Evolutionary conservation across 495 filamentous ascomycete species (phyloP).

Genomic region (Aspergillus bertholletiae): DNA sequence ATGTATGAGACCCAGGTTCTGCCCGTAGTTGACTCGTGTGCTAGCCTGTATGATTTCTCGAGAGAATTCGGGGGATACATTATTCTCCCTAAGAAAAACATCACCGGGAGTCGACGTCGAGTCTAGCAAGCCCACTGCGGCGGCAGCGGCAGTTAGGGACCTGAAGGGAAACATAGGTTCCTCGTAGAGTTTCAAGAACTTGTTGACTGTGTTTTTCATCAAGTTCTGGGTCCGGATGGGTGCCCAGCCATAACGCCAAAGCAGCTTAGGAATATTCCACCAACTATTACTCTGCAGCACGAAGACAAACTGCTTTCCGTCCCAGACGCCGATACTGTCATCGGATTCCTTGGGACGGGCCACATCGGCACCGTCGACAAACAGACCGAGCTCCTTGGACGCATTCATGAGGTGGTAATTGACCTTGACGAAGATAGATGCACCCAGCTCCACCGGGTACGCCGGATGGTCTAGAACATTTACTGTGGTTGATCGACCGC

Average conservation of each 20-base stretch:
- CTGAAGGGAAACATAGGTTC: constrained; percentile 78
- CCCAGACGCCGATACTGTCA: constrained; percentile 72
- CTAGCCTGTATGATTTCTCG: constrained; percentile 87
- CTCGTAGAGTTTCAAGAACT: constrained; percentile 80
- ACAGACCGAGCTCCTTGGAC: constrained; percentile 67
- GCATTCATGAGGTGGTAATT: constrained; percentile 81
- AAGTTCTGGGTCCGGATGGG: constrained; percentile 71
- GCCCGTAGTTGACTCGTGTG: constrained; percentile 93
- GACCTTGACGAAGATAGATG: constrained; percentile 84
- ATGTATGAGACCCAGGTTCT: constrained; percentile 81
- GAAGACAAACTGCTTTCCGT: constrained; percentile 76
- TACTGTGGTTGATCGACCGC: constrained; percentile 87
- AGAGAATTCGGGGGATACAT: constrained; percentile 62
- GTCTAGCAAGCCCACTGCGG: constrained; percentile 60
- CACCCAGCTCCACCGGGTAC: constrained; percentile 81
- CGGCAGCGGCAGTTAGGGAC: constrained; percentile 63
- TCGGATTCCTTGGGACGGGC: constrained; percentile 34
- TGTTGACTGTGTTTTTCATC: constrained; percentile 65
- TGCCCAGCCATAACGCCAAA: constrained; percentile 82
- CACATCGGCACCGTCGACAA: constrained; percentile 30
- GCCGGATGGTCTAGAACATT: constrained; percentile 68
- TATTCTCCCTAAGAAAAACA: constrained; percentile 65
- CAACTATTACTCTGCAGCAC: constrained; percentile 57
- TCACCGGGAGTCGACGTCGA: constrained; percentile 67
- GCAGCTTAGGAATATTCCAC: constrained; percentile 75